Base-by-base conservation (phyloP, 371 early-diverging fungal species). In the Circinella umbellata region DNA sequence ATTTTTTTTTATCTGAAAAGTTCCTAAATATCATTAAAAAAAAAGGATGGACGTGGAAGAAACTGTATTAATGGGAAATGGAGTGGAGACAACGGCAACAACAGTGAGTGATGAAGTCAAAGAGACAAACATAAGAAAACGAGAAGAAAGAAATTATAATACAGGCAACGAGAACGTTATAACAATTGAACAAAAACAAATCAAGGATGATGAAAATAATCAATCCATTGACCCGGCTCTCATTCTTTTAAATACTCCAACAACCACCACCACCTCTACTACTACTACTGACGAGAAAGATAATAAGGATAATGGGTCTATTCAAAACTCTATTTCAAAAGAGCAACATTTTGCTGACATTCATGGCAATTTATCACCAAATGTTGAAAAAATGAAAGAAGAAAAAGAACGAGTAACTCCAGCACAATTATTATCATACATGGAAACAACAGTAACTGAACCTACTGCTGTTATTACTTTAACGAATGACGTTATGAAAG, bases 11-110 rank as follows among this genome's bases (percentile, higher is more conserved):
- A 47, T 9, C 9, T 15, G 11, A 15, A 11, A 15, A 13, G 51
- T 57, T 34, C 34, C 15, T n/a, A 53, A 8, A 53, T 15, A 53
- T 15, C 3, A 53, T 15, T 53, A 18, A 9, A 42, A 42, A 27
- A 53, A 53, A 13, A 57, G 57, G 7, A 57, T 57, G 57, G 57
- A 57, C 14, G 4, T 34, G 27, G 57, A 57, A 17, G 57, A 57
- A 34, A 18, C 27, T 57, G 34, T 37, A 57, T 20, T 57, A 11
- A 1, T 34, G 57, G 57, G 27, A 34, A 34, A 37, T 5, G 57
- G 35, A n/a, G 57, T 57, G 20, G 57, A 27, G 27, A 27, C 57
- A 57, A 34, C 35, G 57, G 57, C 57, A 57, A 18, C 57, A 10
- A 8, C 57, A 27, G 34, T 5, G 27, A 18, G 27, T 42, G 11